Conservation (phyloP, 306 rosid genomes). For the Fragaria ananassa region DNA sequence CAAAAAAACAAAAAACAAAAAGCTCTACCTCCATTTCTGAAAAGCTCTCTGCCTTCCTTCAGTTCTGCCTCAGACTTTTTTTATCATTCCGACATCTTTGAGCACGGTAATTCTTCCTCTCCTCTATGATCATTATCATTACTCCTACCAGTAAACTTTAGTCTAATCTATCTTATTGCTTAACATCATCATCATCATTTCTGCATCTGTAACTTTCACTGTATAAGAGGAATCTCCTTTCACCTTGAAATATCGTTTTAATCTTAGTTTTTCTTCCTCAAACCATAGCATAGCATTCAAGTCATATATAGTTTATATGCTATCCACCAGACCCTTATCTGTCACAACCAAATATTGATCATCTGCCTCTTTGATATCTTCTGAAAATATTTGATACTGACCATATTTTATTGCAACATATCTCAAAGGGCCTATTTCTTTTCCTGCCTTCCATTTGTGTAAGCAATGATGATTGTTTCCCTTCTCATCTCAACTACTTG, state of each 20-base stretch:
- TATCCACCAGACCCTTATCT: background rate
- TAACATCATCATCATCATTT: conserved; percentile 35
- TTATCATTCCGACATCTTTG: conserved; percentile 15
- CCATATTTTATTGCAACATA: conserved; percentile 29
- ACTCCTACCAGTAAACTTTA: conserved; percentile 27
- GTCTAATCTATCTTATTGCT: conserved; percentile 20
- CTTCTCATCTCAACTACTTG: conserved; percentile 35
- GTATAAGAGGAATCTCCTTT: conserved; percentile 9
- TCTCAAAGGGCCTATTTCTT: conserved; percentile 33
- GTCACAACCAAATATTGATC: conserved; percentile 1
- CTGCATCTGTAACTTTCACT: conserved; percentile 28
- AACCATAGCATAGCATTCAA: background rate
- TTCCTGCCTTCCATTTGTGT: conserved; percentile 50
- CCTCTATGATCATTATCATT: conserved; percentile 51
- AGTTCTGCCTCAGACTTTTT: background rate
- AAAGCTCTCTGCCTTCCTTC: conserved; percentile 9
- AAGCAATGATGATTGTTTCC: conserved; percentile 66
- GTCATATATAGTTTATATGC: background rate
- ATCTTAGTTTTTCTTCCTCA: background rate
- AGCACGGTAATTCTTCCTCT: conserved; percentile 20
- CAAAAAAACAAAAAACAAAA: too few species aligned
- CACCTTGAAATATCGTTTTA: background rate
- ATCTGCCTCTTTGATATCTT: background rate
- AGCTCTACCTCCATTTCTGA: conserved; percentile 9
- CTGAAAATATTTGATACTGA: conserved; percentile 26